Percentiles rank a stretch among this genome's conserved stretches.
These are phyloP conservation scores for Scheffersomyces spartinae DNA, from an alignment of 805 yeast genomes.

Conservation along the genomic window DNA sequence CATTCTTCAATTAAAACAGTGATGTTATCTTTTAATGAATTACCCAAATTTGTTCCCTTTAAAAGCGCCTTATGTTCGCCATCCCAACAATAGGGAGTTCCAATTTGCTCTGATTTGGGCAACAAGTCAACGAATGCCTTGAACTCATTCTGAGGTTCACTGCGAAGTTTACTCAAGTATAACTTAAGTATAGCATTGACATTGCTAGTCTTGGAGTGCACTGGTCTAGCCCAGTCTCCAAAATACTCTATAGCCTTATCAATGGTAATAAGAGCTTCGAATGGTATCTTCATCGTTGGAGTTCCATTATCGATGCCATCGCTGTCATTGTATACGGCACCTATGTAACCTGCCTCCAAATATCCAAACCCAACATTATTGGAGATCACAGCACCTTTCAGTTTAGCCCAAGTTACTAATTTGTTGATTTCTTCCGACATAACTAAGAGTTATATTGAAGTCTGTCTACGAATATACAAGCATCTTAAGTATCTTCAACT, in stretches of 20 bases:
- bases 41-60: slow-evolving; percentile 60
- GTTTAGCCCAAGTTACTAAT: slow-evolving; percentile 20
- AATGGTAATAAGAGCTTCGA: slow-evolving; percentile 10
- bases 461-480: too few species aligned
- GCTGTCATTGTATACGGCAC: slow-evolving; percentile 10
- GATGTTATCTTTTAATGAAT: slow-evolving; percentile 38
- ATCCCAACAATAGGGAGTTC: slow-evolving; percentile 62
- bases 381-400: slow-evolving; percentile 18
- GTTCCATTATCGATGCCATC: slow-evolving; percentile 3
- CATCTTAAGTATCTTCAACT: too few species aligned
- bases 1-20: slow-evolving; percentile 47
- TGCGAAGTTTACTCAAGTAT: slow-evolving; percentile 20
- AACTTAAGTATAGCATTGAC: slow-evolving; percentile 23
- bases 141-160: slow-evolving; percentile 6
- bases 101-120: slow-evolving; percentile 28
- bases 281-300: slow-evolving; percentile 12
- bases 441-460: too few species aligned
- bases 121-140: slow-evolving; percentile 18
- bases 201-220: slow-evolving; percentile 8
- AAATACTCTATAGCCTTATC: slow-evolving; percentile 14
- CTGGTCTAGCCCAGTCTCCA: slow-evolving; percentile 3
- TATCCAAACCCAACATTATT: slow-evolving; percentile 12
- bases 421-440: slow-evolving; percentile 3
- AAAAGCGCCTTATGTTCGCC: slow-evolving; percentile 37
- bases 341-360: slow-evolving; percentile 11